These are phyloP conservation scores for Fusarium tjaetaba DNA, from an alignment of 2,329 filamentous ascomycete species.

Conservation along the genomic window DNA sequence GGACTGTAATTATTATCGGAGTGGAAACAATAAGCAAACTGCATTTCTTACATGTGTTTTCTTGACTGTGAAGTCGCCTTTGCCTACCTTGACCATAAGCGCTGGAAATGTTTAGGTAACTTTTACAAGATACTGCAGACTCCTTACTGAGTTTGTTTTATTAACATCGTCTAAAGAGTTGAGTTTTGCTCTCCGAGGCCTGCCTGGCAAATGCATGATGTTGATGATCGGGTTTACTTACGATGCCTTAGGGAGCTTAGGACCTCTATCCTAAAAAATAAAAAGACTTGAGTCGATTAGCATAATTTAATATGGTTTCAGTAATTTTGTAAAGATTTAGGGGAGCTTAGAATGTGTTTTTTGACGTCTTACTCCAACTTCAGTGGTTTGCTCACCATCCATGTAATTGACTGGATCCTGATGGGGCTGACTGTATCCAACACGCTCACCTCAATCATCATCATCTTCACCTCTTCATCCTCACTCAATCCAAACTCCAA, in stretches of 20 bases:
- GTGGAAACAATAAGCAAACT: background rate
- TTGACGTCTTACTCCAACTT: background rate
- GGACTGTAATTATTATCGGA: background rate
- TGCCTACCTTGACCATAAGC: background rate
- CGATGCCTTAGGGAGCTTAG: background rate
- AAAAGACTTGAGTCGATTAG: background rate
- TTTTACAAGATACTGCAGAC: accelerated
- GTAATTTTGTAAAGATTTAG: background rate
- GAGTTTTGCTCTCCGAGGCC: background rate
- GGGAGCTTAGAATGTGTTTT: background rate
- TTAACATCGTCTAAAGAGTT: too few relatives aligned
- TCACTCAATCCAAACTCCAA: background rate
- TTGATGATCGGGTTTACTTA: background rate
- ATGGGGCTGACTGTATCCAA: slow-evolving; percentile 8
- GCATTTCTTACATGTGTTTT: background rate
- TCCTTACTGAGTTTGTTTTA: background rate
- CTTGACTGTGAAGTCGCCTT: background rate
- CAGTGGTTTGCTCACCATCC: background rate
- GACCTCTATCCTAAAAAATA: background rate
- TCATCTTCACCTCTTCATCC: background rate
- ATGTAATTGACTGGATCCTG: background rate
- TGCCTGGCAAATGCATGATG: background rate
- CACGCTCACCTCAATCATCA: background rate
- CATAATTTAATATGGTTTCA: too few relatives aligned
- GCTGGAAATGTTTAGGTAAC: accelerated